Percentiles rank a stretch among this genome's conserved stretches.
These are phyloP conservation scores for Aegilops tauschii DNA, from an alignment of 176 grass and related monocot species.

Conservation along the genomic window DNA sequence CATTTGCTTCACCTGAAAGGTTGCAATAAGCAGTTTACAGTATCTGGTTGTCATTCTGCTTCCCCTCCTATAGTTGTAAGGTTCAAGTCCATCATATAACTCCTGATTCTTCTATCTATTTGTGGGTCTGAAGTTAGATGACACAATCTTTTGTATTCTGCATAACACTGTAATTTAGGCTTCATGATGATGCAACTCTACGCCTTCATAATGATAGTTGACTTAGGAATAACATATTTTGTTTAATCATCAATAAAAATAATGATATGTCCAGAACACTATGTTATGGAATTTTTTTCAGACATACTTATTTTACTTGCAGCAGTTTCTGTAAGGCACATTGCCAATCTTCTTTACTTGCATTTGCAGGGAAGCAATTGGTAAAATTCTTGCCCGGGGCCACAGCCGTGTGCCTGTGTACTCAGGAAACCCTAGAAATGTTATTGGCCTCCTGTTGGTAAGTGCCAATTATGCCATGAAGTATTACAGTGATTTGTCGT, in stretches of 20 bases:
- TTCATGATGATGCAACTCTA: background rate
- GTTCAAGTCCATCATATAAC: background rate
- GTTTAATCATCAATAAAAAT: background rate
- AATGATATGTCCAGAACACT: background rate
- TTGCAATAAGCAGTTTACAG: constrained; percentile 21
- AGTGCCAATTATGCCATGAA: constrained; percentile 23
- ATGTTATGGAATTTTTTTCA: background rate
- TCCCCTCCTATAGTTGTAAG: background rate
- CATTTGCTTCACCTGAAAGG: constrained; percentile 8
- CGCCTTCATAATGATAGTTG: background rate
- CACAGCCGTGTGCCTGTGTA: constrained; percentile 99
- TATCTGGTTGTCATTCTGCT: constrained; percentile 14
- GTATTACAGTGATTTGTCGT: constrained; percentile 10
- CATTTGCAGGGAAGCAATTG: constrained; percentile 91
- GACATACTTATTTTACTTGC: background rate
- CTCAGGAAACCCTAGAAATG: constrained; percentile 85
- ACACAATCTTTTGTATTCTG: background rate
- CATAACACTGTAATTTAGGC: background rate
- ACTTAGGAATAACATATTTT: background rate
- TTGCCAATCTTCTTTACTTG: constrained; percentile 19
- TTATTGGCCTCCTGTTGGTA: constrained; percentile 98
- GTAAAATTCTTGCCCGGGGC: constrained; percentile 98
- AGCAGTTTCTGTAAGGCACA: constrained; percentile 1
- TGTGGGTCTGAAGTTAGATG: constrained; percentile 9
- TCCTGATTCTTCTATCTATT: constrained; percentile 1